Evolutionary conservation across 1,284 basidiomycete genomes (phyloP).

Genomic region (Boletellus sp.): DNA sequence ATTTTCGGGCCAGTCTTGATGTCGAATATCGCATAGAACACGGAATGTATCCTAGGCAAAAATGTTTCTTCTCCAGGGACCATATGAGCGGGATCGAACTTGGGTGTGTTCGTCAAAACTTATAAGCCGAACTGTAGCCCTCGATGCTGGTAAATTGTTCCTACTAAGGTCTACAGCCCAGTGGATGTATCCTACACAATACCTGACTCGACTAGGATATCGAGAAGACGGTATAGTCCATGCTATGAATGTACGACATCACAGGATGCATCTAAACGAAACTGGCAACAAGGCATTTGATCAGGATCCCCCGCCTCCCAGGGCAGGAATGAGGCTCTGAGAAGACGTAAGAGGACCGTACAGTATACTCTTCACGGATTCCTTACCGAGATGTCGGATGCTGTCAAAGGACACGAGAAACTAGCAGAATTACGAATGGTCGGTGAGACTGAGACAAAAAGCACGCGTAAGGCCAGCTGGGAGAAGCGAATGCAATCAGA

Average conservation of each 20-base stretch:
- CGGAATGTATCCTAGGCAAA: conserved; percentile 76
- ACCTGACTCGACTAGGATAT: not conserved
- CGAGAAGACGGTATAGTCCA: conserved; percentile 12
- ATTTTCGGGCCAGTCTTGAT: conserved; percentile 79
- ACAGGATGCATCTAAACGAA: conserved; percentile 9
- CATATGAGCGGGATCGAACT: conserved; percentile 28
- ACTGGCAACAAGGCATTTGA: not conserved
- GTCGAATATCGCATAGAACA: conserved; percentile 89
- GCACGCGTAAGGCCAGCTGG: conserved; percentile 59
- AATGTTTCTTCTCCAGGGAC: conserved; percentile 60
- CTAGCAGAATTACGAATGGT: conserved; percentile 61
- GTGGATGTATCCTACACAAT: not conserved
- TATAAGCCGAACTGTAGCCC: not conserved
- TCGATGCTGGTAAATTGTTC: no score
- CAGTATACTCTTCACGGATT: not conserved
- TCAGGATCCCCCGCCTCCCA: conserved; percentile 6
- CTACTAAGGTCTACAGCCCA: not conserved
- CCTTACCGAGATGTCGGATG: conserved; percentile 28
- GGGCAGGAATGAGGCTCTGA: conserved; percentile 15
- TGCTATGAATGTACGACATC: conserved; percentile 13
- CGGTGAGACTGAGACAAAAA: conserved; percentile 68
- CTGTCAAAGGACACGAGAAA: conserved; percentile 64
- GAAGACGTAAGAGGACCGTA: conserved; percentile 8
- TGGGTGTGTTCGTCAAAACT: not conserved
- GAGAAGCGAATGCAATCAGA: conserved; percentile 11